Conservation (phyloP, 495 filamentous ascomycete species). For the Aspergillus haitiensis region DNA sequence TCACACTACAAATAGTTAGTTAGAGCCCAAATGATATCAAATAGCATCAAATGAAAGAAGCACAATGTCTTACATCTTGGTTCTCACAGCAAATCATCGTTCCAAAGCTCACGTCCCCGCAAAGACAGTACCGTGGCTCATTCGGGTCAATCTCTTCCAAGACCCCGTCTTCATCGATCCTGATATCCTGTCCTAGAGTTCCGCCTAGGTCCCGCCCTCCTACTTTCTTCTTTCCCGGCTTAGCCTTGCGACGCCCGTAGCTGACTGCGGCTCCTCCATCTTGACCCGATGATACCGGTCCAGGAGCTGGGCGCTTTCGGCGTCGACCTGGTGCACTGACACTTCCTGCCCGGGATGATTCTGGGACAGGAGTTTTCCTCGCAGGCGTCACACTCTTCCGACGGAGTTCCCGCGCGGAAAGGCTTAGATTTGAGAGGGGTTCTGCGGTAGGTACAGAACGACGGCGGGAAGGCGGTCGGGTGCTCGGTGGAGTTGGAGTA, state of each 20-base stretch:
- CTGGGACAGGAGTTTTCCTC: constrained; percentile 54
- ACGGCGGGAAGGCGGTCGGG: constrained; percentile 48
- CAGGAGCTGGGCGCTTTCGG: constrained; percentile 74
- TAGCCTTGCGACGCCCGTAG: constrained; percentile 76
- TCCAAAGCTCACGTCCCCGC: constrained; percentile 87
- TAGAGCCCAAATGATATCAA: constrained; percentile 17
- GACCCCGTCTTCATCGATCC: constrained; percentile 49
- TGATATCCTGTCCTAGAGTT: constrained; percentile 36
- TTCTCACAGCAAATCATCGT: constrained; percentile 97
- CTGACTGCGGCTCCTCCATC: constrained; percentile 73
- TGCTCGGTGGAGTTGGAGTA: constrained; percentile 39
- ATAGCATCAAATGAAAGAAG: constrained; percentile 7
- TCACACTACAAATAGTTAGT: constrained; percentile 52
- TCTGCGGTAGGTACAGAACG: constrained; percentile 43
- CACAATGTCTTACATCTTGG: constrained; percentile 65
- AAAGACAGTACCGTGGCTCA: constrained; percentile 88
- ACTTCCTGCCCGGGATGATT: constrained; percentile 48
- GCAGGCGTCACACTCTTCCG: constrained; percentile 50
- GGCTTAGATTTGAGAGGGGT: constrained; percentile 20
- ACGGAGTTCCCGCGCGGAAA: constrained; percentile 41
- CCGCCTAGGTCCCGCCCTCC: constrained; percentile 34
- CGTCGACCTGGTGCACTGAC: constrained; percentile 49
- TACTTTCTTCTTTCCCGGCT: constrained; percentile 60
- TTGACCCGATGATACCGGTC: constrained; percentile 64
- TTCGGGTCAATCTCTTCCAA: constrained; percentile 79